phyloP scores from a whole-genome alignment of 2,329 filamentous ascomycete genomes.

The Macrophomina phaseolina region DNA sequence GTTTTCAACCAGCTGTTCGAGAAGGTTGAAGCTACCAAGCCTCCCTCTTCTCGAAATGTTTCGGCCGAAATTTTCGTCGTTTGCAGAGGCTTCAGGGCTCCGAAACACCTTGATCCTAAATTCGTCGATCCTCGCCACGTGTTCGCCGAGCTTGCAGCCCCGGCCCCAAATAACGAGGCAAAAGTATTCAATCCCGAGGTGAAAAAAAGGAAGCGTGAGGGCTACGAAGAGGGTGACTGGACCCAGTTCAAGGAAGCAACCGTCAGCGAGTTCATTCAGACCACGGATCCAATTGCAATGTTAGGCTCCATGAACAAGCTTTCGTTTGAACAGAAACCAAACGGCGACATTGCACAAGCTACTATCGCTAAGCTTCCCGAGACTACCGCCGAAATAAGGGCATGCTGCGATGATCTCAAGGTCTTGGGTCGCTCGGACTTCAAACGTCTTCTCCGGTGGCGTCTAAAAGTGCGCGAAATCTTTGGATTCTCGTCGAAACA shows the following conservation, averaged over 20 bases:
- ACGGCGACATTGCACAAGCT: slow-evolving; percentile 80
- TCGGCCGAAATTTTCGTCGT: slow-evolving; percentile 99
- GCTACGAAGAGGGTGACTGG: slow-evolving; percentile 96
- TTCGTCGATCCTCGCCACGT: slow-evolving; percentile 89
- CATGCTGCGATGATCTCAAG: slow-evolving; percentile 82
- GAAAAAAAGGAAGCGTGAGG: slow-evolving; percentile 97
- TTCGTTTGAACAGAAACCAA: slow-evolving; percentile 78
- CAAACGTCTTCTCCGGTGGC: slow-evolving; percentile 86
- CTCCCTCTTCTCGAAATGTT: slow-evolving; percentile 92
- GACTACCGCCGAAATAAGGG: slow-evolving; percentile 80
- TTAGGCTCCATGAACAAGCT: slow-evolving; percentile 85
- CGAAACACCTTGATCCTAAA: slow-evolving; percentile 88
- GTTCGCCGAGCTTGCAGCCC: slow-evolving; percentile 87
- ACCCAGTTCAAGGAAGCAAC: slow-evolving; percentile 88
- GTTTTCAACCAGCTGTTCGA: slow-evolving; percentile 96
- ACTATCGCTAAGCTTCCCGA: slow-evolving; percentile 85
- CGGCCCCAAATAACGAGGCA: slow-evolving; percentile 92
- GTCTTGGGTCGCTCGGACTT: slow-evolving; percentile 95
- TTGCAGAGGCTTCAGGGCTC: slow-evolving; percentile 92
- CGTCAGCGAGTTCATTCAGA: slow-evolving; percentile 93
- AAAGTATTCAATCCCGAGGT: slow-evolving; percentile 97
- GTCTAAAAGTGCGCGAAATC: slow-evolving; percentile 84
- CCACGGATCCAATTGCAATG: slow-evolving; percentile 89
- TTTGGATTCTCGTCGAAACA: slow-evolving; percentile 87
- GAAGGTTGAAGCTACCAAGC: slow-evolving; percentile 96